Evolutionary conservation across 2,329 filamentous ascomycete species (phyloP).

Genomic region (Dactylonectria macrodidyma): DNA sequence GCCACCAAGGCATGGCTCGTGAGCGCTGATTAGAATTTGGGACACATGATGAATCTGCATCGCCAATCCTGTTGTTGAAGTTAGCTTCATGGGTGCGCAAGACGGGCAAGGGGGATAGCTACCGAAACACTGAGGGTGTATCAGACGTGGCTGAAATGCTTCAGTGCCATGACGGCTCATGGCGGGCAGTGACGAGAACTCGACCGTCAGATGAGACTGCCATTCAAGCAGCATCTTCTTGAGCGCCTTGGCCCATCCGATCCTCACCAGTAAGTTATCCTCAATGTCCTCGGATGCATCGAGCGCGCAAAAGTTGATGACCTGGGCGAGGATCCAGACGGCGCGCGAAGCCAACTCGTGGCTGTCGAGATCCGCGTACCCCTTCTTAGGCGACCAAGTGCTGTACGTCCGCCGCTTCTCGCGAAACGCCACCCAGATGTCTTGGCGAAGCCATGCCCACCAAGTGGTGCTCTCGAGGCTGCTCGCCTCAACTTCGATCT

Average conservation of each 20-base stretch:
- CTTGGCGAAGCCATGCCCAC: conserved; percentile 79
- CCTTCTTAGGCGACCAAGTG: conserved; percentile 70
- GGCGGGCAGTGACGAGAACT: conserved; percentile 58
- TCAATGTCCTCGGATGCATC: conserved; percentile 23
- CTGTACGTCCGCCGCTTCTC: conserved; percentile 70
- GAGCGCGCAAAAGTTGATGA: conserved; percentile 67
- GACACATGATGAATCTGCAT: conserved; percentile 38
- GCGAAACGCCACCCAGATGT: conserved; percentile 75
- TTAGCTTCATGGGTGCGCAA: neutral
- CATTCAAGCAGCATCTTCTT: conserved; percentile 48
- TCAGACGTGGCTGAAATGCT: conserved; percentile 62
- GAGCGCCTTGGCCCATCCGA: conserved; percentile 33
- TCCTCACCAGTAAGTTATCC: conserved; percentile 7
- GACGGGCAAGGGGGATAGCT: accelerated
- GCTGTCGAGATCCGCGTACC: conserved; percentile 62
- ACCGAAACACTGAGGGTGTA: conserved; percentile 62
- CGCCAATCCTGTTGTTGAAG: conserved; percentile 22
- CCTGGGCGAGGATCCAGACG: conserved; percentile 69
- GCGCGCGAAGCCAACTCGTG: conserved; percentile 69
- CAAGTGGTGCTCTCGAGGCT: conserved; percentile 72
- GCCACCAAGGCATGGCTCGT: conserved; percentile 40
- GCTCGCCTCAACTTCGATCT: conserved; percentile 71
- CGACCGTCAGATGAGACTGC: conserved; percentile 52
- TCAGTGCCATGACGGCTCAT: conserved; percentile 37
- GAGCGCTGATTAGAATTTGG: conserved; percentile 53